These are phyloP conservation scores for Inga oerstediana DNA, from an alignment of 306 rosid species.

Conservation along the genomic window DNA sequence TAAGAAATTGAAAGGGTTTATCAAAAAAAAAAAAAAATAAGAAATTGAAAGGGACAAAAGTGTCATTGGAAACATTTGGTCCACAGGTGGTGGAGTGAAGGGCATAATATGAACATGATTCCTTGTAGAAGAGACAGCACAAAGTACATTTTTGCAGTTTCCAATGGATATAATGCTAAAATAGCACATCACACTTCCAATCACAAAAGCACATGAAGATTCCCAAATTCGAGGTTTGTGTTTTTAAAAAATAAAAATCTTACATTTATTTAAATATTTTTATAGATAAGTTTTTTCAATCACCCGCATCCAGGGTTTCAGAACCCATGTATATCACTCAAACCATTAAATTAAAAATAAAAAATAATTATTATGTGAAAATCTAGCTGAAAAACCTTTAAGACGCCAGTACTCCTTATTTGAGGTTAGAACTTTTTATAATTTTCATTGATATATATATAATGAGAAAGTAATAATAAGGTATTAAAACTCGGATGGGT, in stretches of 20 bases:
- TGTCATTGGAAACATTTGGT: not conserved
- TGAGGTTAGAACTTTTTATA: no score
- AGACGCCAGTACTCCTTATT: no score
- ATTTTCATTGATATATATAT: no score
- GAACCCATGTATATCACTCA: not conserved
- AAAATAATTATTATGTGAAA: no score
- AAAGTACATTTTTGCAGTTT: constrained; percentile 3
- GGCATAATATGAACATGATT: not conserved
- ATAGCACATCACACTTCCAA: not conserved
- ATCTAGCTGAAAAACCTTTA: no score
- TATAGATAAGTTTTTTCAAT: not conserved
- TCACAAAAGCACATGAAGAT: not conserved
- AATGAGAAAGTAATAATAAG: no score
- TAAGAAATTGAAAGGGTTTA: not conserved
- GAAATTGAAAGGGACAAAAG: not conserved
- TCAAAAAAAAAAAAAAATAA: no score
- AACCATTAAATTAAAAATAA: not conserved
- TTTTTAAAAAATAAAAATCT: not conserved
- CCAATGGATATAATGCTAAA: not conserved
- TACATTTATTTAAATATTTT: not conserved
- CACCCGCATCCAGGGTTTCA: not conserved
- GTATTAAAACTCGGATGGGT: no score
- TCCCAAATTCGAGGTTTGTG: not conserved
- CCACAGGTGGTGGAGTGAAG: not conserved
- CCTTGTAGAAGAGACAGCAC: not conserved